phyloP scores from a whole-genome alignment of 2,329 filamentous ascomycete species.

The Fusarium pseudoanthophilum region DNA sequence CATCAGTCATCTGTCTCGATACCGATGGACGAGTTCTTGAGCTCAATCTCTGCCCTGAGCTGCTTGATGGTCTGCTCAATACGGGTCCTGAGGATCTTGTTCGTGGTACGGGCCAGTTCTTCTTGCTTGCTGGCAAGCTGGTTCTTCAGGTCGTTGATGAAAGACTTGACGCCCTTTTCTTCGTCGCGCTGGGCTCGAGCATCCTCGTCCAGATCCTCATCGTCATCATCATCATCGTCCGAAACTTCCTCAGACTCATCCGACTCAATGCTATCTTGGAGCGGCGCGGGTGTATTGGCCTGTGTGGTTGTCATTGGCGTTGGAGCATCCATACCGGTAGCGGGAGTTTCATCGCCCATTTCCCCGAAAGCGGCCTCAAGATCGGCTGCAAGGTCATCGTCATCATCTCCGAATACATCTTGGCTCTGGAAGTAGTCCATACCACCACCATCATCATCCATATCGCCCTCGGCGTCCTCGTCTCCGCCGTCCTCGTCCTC shows the following conservation, averaged over 20 bases:
- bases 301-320: slow-evolving; percentile 59
- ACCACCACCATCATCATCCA: slow-evolving; percentile 51
- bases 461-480: slow-evolving; percentile 60
- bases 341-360: slow-evolving; percentile 53
- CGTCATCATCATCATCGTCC: slow-evolving; percentile 63
- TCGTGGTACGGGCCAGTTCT: slow-evolving; percentile 56
- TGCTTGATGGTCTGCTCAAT: slow-evolving; percentile 62
- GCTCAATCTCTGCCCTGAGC: slow-evolving; percentile 57
- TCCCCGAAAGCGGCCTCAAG: slow-evolving; percentile 65
- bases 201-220: slow-evolving; percentile 66
- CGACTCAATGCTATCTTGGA: slow-evolving; percentile 59
- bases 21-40: slow-evolving; percentile 58
- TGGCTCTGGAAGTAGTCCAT: slow-evolving; percentile 52
- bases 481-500: slow-evolving; percentile 59
- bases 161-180: slow-evolving; percentile 65
- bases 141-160: slow-evolving; percentile 64
- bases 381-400: slow-evolving; percentile 65
- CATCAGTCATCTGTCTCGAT: slow-evolving; percentile 52
- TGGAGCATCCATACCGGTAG: slow-evolving; percentile 54
- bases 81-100: slow-evolving; percentile 62
- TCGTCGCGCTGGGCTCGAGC: slow-evolving; percentile 61
- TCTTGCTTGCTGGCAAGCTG: slow-evolving; percentile 58
- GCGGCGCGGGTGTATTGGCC: slow-evolving; percentile 56
- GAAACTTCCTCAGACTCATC: slow-evolving; percentile 52
- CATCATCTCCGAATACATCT: slow-evolving; percentile 49